phyloP scores from a whole-genome alignment of 345 rosid genomes.

The Eucalyptus caleyi region DNA sequence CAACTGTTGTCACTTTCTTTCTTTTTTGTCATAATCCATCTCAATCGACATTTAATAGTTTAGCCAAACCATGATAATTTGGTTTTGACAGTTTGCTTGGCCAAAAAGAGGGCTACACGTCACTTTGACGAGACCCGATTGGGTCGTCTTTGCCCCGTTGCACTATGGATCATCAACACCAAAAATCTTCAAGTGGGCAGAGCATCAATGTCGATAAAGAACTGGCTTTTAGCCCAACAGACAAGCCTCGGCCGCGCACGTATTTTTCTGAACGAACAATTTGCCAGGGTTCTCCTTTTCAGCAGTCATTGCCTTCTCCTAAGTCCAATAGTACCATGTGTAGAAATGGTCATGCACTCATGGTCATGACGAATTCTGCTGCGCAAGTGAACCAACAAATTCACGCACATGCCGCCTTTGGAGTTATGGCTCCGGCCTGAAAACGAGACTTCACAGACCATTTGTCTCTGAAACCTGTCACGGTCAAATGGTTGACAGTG shows the following conservation, averaged over 20 bases:
- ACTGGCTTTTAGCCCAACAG: not conserved
- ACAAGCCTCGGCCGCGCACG: not conserved
- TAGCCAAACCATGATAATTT: not conserved
- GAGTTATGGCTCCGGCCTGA: not conserved
- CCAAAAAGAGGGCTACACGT: not conserved
- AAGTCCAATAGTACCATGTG: not conserved
- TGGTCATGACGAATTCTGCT: not conserved
- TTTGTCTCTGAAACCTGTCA: not conserved
- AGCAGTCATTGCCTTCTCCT: not conserved
- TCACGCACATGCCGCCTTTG: not conserved
- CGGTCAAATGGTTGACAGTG: not conserved
- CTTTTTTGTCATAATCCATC: not conserved
- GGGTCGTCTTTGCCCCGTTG: not conserved
- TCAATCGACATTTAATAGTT: not conserved
- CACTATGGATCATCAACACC: not conserved
- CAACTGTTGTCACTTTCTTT: not conserved
- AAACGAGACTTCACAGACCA: not conserved
- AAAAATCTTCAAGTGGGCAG: not conserved
- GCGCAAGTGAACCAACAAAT: not conserved
- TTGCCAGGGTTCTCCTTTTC: not conserved
- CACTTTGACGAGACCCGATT: not conserved
- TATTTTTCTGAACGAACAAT: not conserved
- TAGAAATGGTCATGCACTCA: not conserved
- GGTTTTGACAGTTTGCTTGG: not conserved
- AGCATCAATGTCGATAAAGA: not conserved